A percentile compares a stretch with the other conserved stretches of the same genome.
Conservation (phyloP, 257 asterid species). For the Nicotiana sylvestris region DNA sequence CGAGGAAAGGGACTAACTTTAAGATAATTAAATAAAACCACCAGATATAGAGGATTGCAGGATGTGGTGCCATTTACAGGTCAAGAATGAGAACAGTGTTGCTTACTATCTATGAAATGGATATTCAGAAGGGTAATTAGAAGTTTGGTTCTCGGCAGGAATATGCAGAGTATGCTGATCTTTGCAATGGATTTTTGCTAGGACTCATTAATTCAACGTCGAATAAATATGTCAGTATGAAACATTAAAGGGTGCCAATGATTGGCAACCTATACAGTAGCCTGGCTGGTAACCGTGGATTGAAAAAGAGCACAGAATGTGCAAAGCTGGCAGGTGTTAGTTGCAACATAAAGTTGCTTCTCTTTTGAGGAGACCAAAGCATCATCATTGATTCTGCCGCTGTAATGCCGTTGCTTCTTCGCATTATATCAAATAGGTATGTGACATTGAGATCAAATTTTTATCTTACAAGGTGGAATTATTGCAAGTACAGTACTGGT, state of each 20-base stretch:
- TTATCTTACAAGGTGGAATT: background rate
- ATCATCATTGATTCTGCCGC: background rate
- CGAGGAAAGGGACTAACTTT: background rate
- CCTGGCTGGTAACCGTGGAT: background rate
- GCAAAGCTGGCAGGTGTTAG: background rate
- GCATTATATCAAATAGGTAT: background rate
- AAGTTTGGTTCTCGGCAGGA: background rate
- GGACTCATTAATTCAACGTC: background rate
- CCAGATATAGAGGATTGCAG: background rate
- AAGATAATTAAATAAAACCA: background rate
- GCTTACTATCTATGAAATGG: background rate
- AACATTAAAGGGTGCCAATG: background rate
- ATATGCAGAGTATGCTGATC: conserved; percentile 1
- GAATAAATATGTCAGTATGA: background rate
- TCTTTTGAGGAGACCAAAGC: background rate
- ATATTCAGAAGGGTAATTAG: background rate
- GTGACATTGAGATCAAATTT: conserved; percentile 6
- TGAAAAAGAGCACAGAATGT: background rate
- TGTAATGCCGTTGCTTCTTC: background rate
- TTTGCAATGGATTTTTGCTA: background rate
- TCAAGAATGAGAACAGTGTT: background rate
- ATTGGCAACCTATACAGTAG: background rate
- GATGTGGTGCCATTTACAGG: background rate
- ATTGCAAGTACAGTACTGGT: background rate
- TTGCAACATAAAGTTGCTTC: background rate